A percentile compares a stretch with the other conserved stretches of the same genome.
Evolutionary conservation across 495 filamentous ascomycete species (phyloP).

Genomic region (Penicillium soppii): DNA sequence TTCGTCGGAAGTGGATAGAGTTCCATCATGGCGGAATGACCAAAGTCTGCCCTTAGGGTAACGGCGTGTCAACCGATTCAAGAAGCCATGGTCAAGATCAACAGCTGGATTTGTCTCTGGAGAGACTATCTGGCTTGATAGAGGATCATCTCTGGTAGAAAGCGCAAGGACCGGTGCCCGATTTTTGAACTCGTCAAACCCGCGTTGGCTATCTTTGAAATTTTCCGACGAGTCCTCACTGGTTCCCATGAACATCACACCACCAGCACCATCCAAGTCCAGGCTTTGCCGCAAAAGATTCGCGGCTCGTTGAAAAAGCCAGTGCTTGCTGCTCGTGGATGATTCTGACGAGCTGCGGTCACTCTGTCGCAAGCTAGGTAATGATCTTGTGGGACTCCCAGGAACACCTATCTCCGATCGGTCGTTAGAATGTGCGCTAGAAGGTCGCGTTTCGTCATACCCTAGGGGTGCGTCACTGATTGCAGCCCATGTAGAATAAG

Average conservation of each 20-base stretch:
- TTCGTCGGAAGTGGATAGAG: constrained; percentile 22
- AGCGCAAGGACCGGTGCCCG: constrained; percentile 11
- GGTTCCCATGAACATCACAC: constrained; percentile 40
- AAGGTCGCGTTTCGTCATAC: no score
- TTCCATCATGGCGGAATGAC: constrained; percentile 48
- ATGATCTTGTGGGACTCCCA: no score
- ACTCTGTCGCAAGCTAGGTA: no score
- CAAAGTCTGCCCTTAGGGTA: constrained; percentile 59
- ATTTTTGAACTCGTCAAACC: no score
- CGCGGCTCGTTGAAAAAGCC: constrained; percentile 45
- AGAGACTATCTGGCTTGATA: constrained; percentile 2
- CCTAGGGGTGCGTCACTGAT: no score
- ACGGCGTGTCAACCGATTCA: constrained; percentile 44
- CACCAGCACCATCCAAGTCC: constrained; percentile 38
- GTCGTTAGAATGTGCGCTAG: no score
- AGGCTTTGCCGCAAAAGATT: constrained; percentile 47
- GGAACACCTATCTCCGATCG: no score
- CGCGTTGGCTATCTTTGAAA: no score
- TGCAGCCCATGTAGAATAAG: no score
- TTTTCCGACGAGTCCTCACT: background rate
- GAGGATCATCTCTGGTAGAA: constrained; percentile 12
- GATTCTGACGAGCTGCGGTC: no score
- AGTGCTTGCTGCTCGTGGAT: constrained; percentile 17
- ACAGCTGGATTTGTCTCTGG: constrained; percentile 13
- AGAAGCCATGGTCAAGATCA: constrained; percentile 24